Conservation (phyloP, 371 early-diverging fungal genomes). For the Caulochytrium protostelioides region DNA sequence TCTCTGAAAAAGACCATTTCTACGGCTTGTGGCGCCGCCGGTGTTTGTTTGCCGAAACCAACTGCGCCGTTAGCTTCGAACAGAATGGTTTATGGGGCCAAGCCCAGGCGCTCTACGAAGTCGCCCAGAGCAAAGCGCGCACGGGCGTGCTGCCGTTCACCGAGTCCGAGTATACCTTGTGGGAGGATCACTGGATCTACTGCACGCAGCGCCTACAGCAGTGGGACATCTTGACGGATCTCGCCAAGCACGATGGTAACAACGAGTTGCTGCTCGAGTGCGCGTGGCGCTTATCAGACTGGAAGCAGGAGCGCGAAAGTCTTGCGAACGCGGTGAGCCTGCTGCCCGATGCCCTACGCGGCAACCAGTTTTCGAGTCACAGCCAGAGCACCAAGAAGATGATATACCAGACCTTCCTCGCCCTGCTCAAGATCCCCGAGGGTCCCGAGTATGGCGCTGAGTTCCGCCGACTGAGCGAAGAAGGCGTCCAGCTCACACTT, state of each 20-base stretch:
- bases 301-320: conserved; percentile 54
- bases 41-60: conserved; percentile 78
- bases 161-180: conserved; percentile 89
- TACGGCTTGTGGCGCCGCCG: conserved; percentile 83
- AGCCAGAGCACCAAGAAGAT: conserved; percentile 46
- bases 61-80: conserved; percentile 84
- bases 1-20: conserved; percentile 76
- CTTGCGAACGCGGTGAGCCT: conserved; percentile 38
- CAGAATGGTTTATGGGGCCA: conserved; percentile 83
- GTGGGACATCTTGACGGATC: conserved; percentile 91
- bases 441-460: conserved; percentile 36
- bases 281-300: conserved; percentile 79
- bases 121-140: conserved; percentile 77
- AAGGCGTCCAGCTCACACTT: conserved; percentile 65
- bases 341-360: conserved; percentile 26
- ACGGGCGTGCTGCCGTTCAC: conserved; percentile 68
- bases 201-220: conserved; percentile 87
- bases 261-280: conserved; percentile 64
- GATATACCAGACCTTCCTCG: conserved; percentile 65
- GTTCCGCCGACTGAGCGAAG: conserved; percentile 60
- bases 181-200: conserved; percentile 93
- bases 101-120: conserved; percentile 82
- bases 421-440: conserved; percentile 44
- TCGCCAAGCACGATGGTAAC: conserved; percentile 73
- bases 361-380: too few species aligned